These are phyloP conservation scores for Xylaria polymorpha DNA, from an alignment of 2,329 filamentous ascomycete genomes.

Conservation along the genomic window DNA sequence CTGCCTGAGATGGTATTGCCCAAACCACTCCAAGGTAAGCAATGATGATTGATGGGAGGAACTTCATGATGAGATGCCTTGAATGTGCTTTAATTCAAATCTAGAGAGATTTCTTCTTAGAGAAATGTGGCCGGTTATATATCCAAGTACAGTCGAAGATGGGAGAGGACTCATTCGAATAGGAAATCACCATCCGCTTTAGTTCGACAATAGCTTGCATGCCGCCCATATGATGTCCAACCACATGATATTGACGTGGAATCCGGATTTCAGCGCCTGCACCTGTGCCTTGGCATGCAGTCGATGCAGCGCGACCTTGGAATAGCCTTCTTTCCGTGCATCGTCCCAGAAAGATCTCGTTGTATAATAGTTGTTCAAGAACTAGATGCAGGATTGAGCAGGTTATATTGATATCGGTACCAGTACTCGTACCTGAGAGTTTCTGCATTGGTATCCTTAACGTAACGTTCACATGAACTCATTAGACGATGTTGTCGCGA, in stretches of 20 bases:
- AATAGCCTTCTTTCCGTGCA: slow-evolving; percentile 1
- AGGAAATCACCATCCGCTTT: not conserved
- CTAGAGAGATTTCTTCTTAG: not conserved
- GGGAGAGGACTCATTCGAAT: not conserved
- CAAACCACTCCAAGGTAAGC: slow-evolving; percentile 7
- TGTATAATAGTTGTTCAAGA: not conserved
- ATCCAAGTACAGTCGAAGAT: not conserved
- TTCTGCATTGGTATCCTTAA: not conserved
- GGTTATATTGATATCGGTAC: not conserved
- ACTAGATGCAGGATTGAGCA: not conserved
- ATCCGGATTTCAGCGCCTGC: slow-evolving; percentile 17
- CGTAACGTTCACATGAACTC: not conserved
- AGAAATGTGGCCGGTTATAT: slow-evolving; percentile 12
- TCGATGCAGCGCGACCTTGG: slow-evolving; percentile 24
- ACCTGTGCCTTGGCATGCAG: slow-evolving; percentile 26
- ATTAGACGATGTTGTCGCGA: not conserved
- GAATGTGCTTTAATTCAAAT: not conserved
- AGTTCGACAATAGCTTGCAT: not conserved
- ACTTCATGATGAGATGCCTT: slow-evolving; percentile 23
- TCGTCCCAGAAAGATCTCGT: not conserved
- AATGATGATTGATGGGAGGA: slow-evolving; percentile 2
- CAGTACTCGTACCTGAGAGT: not conserved
- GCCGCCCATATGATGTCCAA: not conserved
- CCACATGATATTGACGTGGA: slow-evolving; percentile 8
- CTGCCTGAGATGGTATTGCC: slow-evolving; percentile 10